Conservation (phyloP, 176 grass and related monocot species). For the Aegilops speltoides region DNA sequence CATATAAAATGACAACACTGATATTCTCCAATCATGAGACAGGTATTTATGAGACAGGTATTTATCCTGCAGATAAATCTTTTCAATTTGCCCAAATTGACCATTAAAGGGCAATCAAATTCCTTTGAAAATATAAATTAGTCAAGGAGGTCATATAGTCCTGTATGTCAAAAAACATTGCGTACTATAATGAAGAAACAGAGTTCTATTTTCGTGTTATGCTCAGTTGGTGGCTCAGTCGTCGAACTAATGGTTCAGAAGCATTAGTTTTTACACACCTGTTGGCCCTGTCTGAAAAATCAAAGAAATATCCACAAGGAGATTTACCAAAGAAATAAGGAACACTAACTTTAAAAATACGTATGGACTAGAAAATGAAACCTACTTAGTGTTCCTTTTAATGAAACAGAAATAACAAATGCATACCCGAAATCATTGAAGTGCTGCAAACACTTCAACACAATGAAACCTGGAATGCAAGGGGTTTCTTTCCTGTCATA, state of each 20-base stretch:
- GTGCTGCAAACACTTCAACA: slow-evolving; percentile 33
- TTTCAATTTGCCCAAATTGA: background rate
- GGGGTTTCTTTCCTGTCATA: slow-evolving; percentile 26
- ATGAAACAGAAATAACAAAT: background rate
- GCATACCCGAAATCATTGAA: background rate
- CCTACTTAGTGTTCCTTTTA: background rate
- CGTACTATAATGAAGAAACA: background rate
- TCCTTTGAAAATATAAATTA: background rate
- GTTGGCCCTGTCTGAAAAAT: background rate
- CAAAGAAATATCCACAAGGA: background rate
- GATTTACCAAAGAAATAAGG: background rate
- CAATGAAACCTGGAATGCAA: slow-evolving; percentile 29
- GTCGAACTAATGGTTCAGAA: background rate
- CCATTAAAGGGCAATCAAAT: background rate
- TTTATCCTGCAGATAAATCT: background rate
- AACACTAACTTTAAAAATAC: background rate
- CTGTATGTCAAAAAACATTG: background rate
- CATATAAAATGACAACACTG: background rate
- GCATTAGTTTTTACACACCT: background rate
- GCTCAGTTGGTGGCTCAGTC: background rate
- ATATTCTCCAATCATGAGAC: background rate
- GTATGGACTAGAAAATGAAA: background rate
- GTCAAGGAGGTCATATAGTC: background rate
- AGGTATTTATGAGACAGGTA: background rate
- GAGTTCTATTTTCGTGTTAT: background rate